phyloP scores from a whole-genome alignment of 176 grass and related monocot species.

The Elymus sibiricus region DNA sequence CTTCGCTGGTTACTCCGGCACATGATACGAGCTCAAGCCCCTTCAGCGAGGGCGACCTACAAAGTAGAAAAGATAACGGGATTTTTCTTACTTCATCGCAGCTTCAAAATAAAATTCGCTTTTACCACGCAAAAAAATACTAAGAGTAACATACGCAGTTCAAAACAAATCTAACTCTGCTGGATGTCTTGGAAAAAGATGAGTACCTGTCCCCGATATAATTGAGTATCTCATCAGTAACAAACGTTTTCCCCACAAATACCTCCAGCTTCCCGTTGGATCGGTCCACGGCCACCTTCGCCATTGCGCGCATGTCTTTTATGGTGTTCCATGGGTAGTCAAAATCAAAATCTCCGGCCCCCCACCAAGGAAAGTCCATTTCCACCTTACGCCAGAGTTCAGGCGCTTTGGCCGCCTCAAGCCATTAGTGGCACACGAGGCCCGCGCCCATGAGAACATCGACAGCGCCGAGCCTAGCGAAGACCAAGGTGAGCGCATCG shows the following conservation, averaged over 20 bases:
- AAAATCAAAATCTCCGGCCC: too few relatives aligned
- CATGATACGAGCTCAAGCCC: neutral
- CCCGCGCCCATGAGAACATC: constrained; percentile 18
- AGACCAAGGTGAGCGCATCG: neutral
- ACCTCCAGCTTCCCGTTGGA: neutral
- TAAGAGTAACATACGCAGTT: too few relatives aligned
- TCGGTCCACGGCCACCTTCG: neutral
- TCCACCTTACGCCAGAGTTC: neutral
- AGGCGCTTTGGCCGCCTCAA: neutral
- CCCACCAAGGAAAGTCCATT: neutral
- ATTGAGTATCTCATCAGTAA: neutral
- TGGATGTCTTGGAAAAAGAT: too few relatives aligned
- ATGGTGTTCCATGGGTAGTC: too few relatives aligned
- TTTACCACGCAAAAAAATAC: too few relatives aligned
- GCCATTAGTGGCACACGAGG: constrained; percentile 18
- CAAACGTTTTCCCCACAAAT: neutral
- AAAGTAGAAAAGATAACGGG: neutral
- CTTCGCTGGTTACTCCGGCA: neutral
- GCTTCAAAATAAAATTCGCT: too few relatives aligned
- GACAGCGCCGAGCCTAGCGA: neutral
- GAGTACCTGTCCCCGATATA: neutral
- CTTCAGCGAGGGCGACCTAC: neutral
- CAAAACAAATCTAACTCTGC: too few relatives aligned
- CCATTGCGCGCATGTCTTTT: neutral
- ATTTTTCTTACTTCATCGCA: too few relatives aligned